Conservation (phyloP, 441 rosid species). For the Mallotus repandus region DNA sequence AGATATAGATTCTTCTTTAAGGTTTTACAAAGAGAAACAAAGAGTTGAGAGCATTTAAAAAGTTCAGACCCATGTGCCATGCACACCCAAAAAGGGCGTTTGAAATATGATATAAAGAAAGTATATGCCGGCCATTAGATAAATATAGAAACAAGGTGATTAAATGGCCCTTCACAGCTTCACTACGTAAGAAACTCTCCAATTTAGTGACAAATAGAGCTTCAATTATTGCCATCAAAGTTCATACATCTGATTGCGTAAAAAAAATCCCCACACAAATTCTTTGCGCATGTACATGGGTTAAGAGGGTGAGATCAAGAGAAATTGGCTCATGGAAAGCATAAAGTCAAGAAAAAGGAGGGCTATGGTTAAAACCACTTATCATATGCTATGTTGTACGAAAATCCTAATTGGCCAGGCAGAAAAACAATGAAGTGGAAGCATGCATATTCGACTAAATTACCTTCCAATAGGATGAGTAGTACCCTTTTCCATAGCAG, state of each 20-base stretch:
- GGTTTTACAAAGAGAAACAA: neutral
- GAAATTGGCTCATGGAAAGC: neutral
- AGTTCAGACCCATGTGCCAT: neutral
- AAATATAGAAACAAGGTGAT: neutral
- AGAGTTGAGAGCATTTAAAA: neutral
- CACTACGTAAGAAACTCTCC: neutral
- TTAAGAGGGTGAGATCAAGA: neutral
- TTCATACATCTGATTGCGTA: neutral
- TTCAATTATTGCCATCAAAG: neutral
- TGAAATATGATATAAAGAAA: neutral
- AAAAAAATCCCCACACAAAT: neutral
- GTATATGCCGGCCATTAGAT: neutral
- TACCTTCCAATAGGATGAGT: slow-evolving; percentile 99
- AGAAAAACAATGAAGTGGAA: neutral
- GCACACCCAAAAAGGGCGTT: neutral
- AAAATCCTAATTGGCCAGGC: neutral
- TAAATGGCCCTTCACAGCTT: neutral
- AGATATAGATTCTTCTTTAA: neutral
- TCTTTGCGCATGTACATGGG: neutral
- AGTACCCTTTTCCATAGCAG: slow-evolving; percentile 98
- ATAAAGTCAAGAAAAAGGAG: neutral
- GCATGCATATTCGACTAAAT: slow-evolving; percentile 1
- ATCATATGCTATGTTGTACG: neutral
- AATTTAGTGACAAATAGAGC: neutral
- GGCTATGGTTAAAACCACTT: neutral